A percentile compares a stretch with the other conserved stretches of the same genome.
phyloP scores from a whole-genome alignment of 768 basidiomycete species.

The Sistotremastrum niveocremeum region DNA sequence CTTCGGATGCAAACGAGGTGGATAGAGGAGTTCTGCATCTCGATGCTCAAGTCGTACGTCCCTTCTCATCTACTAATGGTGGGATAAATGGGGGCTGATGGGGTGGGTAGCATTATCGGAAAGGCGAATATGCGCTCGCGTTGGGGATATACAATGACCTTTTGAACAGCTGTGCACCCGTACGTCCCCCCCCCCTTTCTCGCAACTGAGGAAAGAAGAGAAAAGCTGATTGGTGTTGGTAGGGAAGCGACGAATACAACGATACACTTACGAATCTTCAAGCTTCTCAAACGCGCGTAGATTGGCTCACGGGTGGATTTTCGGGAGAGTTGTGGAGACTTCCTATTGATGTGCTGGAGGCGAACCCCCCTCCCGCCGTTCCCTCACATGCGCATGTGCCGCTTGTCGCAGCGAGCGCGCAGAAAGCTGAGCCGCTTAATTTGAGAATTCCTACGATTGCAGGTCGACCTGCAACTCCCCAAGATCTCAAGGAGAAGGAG shows the following conservation, averaged over 20 bases:
- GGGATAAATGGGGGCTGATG: slow-evolving; percentile 2
- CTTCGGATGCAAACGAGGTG: slow-evolving; percentile 20
- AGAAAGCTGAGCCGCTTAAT: slow-evolving; percentile 13
- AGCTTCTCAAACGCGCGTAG: slow-evolving; percentile 69
- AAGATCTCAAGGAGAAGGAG: slow-evolving; percentile 21
- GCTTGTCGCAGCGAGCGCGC: slow-evolving; percentile 35
- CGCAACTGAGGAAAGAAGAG: too few species aligned
- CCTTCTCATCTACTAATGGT: slow-evolving; percentile 9
- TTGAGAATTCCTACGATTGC: slow-evolving; percentile 18
- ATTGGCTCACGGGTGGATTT: slow-evolving; percentile 68
- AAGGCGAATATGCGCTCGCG: slow-evolving; percentile 59
- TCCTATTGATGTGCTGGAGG: slow-evolving; percentile 39
- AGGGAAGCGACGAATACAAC: slow-evolving; percentile 80
- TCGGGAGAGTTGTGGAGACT: slow-evolving; percentile 1
- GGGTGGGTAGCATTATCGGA: slow-evolving; percentile 54
- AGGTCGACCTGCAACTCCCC: slow-evolving; percentile 17
- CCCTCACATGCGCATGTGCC: slow-evolving; percentile 46
- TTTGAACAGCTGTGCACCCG: slow-evolving; percentile 63
- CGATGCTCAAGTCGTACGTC: slow-evolving; percentile 75
- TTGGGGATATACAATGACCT: slow-evolving; percentile 72
- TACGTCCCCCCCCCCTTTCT: slow-evolving; percentile 29
- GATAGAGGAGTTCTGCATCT: slow-evolving; percentile 62
- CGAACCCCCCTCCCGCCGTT: slow-evolving; percentile 37
- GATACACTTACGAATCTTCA: slow-evolving; percentile 79
- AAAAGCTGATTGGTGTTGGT: slow-evolving; percentile 1